Evolutionary conservation across 306 rosid genomes (phyloP), one percentile per base, ranked within the genome.

Genomic region (Quercus gilva): DNA sequence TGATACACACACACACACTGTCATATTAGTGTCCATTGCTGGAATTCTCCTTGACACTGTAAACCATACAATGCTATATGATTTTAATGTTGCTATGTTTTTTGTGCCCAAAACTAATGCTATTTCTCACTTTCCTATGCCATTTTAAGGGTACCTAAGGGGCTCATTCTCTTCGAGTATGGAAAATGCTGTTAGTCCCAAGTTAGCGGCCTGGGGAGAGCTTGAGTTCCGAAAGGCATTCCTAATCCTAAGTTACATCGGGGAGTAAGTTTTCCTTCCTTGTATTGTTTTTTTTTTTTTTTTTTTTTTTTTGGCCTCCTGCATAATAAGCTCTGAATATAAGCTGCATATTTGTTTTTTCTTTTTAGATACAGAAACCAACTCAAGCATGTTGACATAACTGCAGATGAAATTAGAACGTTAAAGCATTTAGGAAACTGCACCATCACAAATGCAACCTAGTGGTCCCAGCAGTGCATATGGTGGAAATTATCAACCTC

Each of bases 181-280:
- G 23, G 83, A 45, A 3, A 56, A 71, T 68, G 73, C 53, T 45
- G 2, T 26, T 70, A 79, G 75, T 56, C 73, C 71, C 3, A 72
- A 55, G 19, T 71, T 82, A 64, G 79, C 51, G 52, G 97, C 96
- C 37, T 77, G 92, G 61, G 97, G 94, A 20, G 97, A 92, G 52
- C 82, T 94, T 6, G 96, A 94, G 41, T 94, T 92, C 73, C 77
- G 89, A 25, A 92, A 81, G 64, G 90, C 92, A 11, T 94, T 94
- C 76, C 76, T 94, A 31, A 56, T 94, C 2, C 51, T 92, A 29
- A 89, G 78, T 76, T 94, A 90, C 23, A 58, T 76, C 31, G 98
- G 97, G 73, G 60, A 86, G 98, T 90, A 79, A 37, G 57, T 69
- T 69, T 52, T 74, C 74, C 49, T 45, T 70, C 49, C 12, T 41